Base-by-base conservation (phyloP, 164 flowering plant genomes). In the Aristolochia fimbriata region DNA sequence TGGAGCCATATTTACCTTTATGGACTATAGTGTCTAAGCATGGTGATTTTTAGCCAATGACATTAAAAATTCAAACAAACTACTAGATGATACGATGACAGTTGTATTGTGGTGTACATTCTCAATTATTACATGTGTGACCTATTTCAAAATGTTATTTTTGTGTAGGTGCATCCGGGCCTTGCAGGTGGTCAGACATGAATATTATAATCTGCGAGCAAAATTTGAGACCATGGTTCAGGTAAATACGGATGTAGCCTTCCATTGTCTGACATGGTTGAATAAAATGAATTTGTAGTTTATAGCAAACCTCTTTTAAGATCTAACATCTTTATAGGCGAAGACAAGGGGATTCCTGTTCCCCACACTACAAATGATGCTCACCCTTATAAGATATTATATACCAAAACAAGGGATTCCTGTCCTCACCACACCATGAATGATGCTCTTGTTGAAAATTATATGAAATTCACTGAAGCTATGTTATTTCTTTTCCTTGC, bases 151-250 rank as follows among this genome's bases (percentile, higher is more conserved):
- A 7, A 7, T 55, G 16, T 27, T 30, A 9, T 47, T 15, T 55
- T 16, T 25, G 27, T 66, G 14, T 57, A 71, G 74, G 65, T 71
- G 74, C 17, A 10, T 22, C 19, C 62, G 22, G 22, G 65, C 68
- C 0, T 51, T 71, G 62, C 52, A 64, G 45, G 47, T 43, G 65
- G 66, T 71, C 59, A 55, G 62, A 47, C 50, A 67, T 16, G 74
- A 71, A 31, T 71, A 63, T 49, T 57, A 14, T 25, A 49, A 15
- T 22, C 13, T 71, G 63, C 49, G 67, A 53, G 57, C 27, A 46
- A 66, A 71, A 67, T 63, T 71, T 27, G 65, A 60, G 47, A 50
- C 48, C 25, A 56, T 71, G 60, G 15, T 71, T 61, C 43, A 55
- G 58, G 58, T 55, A 55, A 49, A 15, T 49, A 37, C 43, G 9